Percentiles rank a stretch among this genome's conserved stretches.
Conservation (phyloP, 1,284 basidiomycete genomes). For the Fomitopsis schrenkii region DNA sequence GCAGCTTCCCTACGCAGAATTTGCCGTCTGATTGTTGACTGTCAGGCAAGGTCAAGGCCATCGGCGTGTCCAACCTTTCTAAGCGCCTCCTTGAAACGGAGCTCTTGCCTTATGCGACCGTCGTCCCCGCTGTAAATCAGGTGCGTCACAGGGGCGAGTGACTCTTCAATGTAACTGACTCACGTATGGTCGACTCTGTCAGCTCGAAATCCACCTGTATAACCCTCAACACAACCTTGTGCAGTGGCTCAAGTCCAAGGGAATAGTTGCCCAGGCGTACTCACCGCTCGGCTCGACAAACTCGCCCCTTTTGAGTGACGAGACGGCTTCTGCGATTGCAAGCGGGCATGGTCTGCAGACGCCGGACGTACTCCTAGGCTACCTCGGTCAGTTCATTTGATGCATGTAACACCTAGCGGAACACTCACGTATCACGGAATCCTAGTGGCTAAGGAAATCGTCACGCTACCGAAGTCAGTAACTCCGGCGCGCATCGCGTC, state of each 20-base stretch:
- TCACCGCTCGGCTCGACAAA: constrained; percentile 79
- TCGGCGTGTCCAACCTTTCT: constrained; percentile 60
- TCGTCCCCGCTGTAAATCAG: constrained; percentile 56
- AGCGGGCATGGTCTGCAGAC: constrained; percentile 53
- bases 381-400: constrained; percentile 42
- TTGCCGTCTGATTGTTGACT: background rate
- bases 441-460: constrained; percentile 58
- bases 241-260: constrained; percentile 62
- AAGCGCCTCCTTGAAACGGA: constrained; percentile 37
- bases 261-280: constrained; percentile 77
- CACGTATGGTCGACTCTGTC: background rate
- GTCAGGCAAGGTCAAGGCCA: constrained; percentile 46
- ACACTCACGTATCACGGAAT: background rate
- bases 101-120: constrained; percentile 40
- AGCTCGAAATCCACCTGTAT: constrained; percentile 76
- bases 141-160: constrained; percentile 5
- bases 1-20: background rate
- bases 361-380: constrained; percentile 67
- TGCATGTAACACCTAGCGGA: background rate
- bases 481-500: constrained; percentile 68
- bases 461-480: constrained; percentile 76
- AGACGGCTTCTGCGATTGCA: constrained; percentile 61
- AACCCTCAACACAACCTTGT: constrained; percentile 75
- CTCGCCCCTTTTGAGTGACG: constrained; percentile 68
- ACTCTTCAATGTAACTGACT: background rate